Evolutionary conservation across 108 stramenopile genomes (phyloP).

Genomic region (Aurantiochytrium sp.): DNA sequence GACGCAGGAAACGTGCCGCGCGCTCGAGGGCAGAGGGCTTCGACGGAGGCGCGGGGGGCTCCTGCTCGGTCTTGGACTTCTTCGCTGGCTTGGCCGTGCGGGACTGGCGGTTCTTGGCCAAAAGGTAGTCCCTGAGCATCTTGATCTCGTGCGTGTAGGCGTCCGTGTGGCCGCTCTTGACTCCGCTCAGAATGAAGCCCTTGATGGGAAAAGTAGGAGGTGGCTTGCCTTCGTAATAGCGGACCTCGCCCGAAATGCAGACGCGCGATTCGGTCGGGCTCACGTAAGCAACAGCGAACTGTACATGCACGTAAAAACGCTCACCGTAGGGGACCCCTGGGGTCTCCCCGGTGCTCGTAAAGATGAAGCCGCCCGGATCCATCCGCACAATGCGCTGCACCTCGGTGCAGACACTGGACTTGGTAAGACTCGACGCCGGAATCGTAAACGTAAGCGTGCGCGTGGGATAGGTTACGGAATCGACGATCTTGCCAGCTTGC

Average conservation of each 20-base stretch:
- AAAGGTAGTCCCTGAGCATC: background rate
- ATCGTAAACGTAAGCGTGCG: background rate
- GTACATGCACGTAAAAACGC: background rate
- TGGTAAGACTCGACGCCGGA: background rate
- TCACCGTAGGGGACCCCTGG: background rate
- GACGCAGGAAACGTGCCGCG: background rate
- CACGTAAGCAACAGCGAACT: background rate
- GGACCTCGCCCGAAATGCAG: background rate
- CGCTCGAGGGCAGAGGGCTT: too few species aligned
- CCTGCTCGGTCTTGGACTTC: background rate
- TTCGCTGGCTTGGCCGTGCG: background rate
- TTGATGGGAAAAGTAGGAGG: background rate
- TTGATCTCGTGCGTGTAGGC: background rate
- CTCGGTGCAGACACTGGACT: background rate
- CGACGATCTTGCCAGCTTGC: background rate
- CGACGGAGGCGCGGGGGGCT: background rate
- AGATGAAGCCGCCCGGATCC: conserved; percentile 4
- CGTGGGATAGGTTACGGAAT: background rate
- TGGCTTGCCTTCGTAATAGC: background rate
- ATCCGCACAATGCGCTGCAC: background rate
- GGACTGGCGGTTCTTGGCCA: background rate
- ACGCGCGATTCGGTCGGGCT: background rate
- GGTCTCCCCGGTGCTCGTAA: background rate
- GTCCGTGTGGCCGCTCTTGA: background rate
- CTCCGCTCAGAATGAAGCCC: background rate